Evolutionary conservation across 495 filamentous ascomycete genomes (phyloP).

Genomic region (Parachaetomium inaequale): DNA sequence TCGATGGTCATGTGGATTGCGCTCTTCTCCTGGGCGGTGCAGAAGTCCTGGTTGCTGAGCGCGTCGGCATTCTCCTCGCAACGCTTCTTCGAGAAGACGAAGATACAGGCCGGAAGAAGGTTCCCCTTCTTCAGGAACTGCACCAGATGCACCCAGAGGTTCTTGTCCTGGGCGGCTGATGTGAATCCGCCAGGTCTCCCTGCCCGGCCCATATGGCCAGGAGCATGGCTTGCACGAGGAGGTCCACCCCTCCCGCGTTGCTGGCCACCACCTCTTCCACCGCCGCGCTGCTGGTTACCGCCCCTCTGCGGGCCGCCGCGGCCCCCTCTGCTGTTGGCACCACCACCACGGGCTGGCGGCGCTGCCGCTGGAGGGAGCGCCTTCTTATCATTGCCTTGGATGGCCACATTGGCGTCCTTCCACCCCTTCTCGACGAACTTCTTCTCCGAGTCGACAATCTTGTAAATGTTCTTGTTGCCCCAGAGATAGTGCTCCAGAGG

Average conservation of each 20-base stretch:
- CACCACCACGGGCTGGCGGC: conserved; percentile 46
- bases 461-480: conserved; percentile 86
- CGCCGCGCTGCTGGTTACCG: conserved; percentile 50
- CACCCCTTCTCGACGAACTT: conserved; percentile 83
- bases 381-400: conserved; percentile 83
- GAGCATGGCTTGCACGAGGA: conserved; percentile 53
- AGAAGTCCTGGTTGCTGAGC: conserved; percentile 90
- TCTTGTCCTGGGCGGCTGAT: conserved; percentile 86
- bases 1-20: conserved; percentile 96
- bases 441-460: conserved; percentile 92
- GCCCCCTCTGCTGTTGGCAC: conserved; percentile 50
- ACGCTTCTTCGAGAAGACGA: conserved; percentile 96
- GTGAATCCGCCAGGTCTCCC: conserved; percentile 80
- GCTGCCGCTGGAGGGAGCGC: conserved; percentile 43
- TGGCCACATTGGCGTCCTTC: conserved; percentile 85
- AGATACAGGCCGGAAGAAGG: conserved; percentile 87
- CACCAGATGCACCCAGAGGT: conserved; percentile 93
- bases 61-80: conserved; percentile 97
- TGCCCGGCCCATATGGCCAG: conserved; percentile 82
- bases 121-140: conserved; percentile 83
- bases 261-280: conserved; percentile 54
- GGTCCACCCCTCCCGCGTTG: conserved; percentile 58
- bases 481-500: conserved; percentile 95
- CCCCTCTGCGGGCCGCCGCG: conserved; percentile 53
- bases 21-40: conserved; percentile 89